These are phyloP conservation scores for Talaromyces thailandensis DNA, from an alignment of 495 filamentous ascomycete genomes.

Conservation along the genomic window DNA sequence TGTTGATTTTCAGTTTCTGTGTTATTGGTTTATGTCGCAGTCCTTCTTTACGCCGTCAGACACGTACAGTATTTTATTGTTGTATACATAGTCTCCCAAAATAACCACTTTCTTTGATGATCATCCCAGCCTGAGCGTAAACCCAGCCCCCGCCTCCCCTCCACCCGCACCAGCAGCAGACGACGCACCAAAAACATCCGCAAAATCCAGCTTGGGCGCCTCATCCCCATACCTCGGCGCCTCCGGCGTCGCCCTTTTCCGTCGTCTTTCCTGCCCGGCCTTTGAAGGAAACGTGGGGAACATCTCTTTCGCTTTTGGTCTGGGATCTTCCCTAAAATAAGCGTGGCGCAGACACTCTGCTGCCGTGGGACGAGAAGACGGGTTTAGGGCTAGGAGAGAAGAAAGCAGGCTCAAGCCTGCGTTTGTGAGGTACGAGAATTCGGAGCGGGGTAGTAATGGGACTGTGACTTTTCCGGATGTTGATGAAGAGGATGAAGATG, in stretches of 20 bases:
- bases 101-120: neutral
- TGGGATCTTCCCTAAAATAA: slow-evolving; percentile 86
- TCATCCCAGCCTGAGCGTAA: slow-evolving; percentile 62
- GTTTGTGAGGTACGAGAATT: slow-evolving; percentile 73
- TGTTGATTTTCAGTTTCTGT: neutral
- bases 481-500: slow-evolving; percentile 18
- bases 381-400: slow-evolving; percentile 66
- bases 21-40: neutral
- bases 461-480: slow-evolving; percentile 11
- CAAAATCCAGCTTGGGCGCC: slow-evolving; percentile 56
- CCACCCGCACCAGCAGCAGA: slow-evolving; percentile 57
- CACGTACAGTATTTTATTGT: neutral
- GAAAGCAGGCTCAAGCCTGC: slow-evolving; percentile 63
- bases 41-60: neutral
- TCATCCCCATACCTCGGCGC: slow-evolving; percentile 74
- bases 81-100: neutral
- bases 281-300: slow-evolving; percentile 92
- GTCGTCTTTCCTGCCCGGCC: slow-evolving; percentile 80
- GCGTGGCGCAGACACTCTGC: slow-evolving; percentile 63
- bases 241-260: slow-evolving; percentile 65
- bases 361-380: slow-evolving; percentile 59
- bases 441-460: slow-evolving; percentile 45
- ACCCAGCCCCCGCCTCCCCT: slow-evolving; percentile 74
- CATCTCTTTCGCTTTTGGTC: slow-evolving; percentile 76
- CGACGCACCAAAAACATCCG: slow-evolving; percentile 74